Evolutionary conservation across 1,284 basidiomycete genomes (phyloP).

Genomic region (Schizopora paradoxa): DNA sequence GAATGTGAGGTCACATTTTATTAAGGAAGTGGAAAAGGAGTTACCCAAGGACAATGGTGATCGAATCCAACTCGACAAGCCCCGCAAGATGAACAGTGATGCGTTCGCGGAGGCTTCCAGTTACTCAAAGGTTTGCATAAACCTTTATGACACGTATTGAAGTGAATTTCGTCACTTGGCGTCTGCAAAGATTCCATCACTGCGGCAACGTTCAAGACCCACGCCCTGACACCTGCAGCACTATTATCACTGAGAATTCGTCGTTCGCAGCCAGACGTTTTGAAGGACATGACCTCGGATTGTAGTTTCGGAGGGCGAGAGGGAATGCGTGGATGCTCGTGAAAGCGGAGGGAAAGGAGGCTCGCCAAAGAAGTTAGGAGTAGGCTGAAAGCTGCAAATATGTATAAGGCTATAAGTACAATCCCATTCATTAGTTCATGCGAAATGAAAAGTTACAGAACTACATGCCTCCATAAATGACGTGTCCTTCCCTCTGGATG

Average conservation of each 20-base stretch:
- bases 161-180: conserved; percentile 3
- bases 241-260: conserved; percentile 15
- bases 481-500: conserved; percentile 4
- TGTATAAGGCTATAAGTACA: conserved; percentile 4
- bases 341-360: no score
- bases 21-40: background rate
- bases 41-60: conserved; percentile 54
- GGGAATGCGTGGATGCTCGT: background rate
- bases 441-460: background rate
- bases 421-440: background rate
- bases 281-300: background rate
- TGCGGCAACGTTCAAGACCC: no score
- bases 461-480: conserved; percentile 3
- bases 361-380: no score
- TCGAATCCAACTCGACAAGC: conserved; percentile 47
- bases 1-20: background rate
- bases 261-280: background rate
- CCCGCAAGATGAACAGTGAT: conserved; percentile 47
- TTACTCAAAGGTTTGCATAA: conserved; percentile 35
- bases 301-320: background rate
- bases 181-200: no score
- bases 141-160: conserved; percentile 3
- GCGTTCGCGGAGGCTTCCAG: conserved; percentile 47
- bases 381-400: background rate
- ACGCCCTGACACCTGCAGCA: no score